phyloP scores from a whole-genome alignment of 345 rosid genomes.

The Mercurialis annua region DNA sequence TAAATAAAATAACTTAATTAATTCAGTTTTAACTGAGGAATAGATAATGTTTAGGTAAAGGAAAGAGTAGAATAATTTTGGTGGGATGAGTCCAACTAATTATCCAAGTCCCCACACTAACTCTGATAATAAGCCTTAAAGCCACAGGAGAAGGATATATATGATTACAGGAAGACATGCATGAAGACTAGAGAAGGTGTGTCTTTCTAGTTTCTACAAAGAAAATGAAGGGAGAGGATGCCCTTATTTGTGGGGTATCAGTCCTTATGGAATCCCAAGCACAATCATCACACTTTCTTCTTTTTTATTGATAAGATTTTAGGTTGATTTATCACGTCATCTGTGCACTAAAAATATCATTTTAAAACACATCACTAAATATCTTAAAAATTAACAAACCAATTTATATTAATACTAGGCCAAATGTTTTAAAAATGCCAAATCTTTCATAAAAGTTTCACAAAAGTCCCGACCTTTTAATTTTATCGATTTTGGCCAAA shows the following conservation, averaged over 20 bases:
- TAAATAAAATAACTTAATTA: too few species aligned
- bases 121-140: conserved; percentile 9
- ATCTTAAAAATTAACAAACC: too few species aligned
- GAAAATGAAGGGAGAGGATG: conserved; percentile 2
- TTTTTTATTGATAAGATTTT: too few species aligned
- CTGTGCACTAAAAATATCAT: too few species aligned
- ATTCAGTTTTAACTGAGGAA: too few species aligned
- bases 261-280: conserved; percentile 8
- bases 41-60: not conserved
- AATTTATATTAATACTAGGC: too few species aligned
- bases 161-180: conserved; percentile 1
- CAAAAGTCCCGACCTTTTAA: too few species aligned
- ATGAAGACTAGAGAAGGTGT: not conserved
- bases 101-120: conserved; percentile 11
- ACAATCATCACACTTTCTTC: not conserved
- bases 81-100: conserved; percentile 19
- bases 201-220: not conserved
- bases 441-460: too few species aligned
- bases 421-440: too few species aligned
- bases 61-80: conserved; percentile 12
- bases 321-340: too few species aligned
- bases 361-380: too few species aligned
- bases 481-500: too few species aligned
- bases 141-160: not conserved
- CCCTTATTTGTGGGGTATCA: not conserved